These are phyloP conservation scores for Podaxis sp. DNA, from an alignment of 768 basidiomycete genomes.

Conservation along the genomic window DNA sequence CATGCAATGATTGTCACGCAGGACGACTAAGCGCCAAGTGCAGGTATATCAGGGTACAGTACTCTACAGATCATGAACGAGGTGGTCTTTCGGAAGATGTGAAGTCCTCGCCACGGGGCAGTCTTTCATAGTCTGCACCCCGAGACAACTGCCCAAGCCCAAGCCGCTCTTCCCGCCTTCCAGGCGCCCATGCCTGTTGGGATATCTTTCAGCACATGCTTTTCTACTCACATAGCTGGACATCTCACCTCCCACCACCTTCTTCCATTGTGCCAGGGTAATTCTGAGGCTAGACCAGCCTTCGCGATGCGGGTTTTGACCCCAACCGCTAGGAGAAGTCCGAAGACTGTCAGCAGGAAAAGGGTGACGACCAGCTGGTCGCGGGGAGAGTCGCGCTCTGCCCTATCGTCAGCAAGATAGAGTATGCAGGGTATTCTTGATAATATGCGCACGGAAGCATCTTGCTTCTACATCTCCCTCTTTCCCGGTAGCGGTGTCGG, in stretches of 20 bases:
- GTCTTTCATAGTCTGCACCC: slow-evolving; percentile 35
- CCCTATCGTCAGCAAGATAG: slow-evolving; percentile 17
- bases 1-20: slow-evolving; percentile 4
- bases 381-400: slow-evolving; percentile 93
- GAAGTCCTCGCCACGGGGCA: slow-evolving; percentile 16
- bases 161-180: slow-evolving; percentile 47
- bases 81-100: slow-evolving; percentile 3
- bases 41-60: background rate
- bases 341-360: slow-evolving; percentile 85
- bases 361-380: slow-evolving; percentile 92
- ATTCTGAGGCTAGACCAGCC: slow-evolving; percentile 64
- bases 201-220: slow-evolving; percentile 11
- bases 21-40: background rate
- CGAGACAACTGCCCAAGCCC: slow-evolving; percentile 45
- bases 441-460: slow-evolving; percentile 79
- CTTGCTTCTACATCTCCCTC: slow-evolving; percentile 95
- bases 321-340: slow-evolving; percentile 79
- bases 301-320: slow-evolving; percentile 81
- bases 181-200: slow-evolving; percentile 54
- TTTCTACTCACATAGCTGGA: background rate
- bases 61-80: slow-evolving; percentile 2
- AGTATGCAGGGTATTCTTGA: slow-evolving; percentile 4
- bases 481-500: slow-evolving; percentile 91
- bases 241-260: slow-evolving; percentile 85
- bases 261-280: slow-evolving; percentile 59